A percentile compares a stretch with the other conserved stretches of the same genome.
Conservation (phyloP, 2,329 filamentous ascomycete genomes). For the Colletotrichum melonis region DNA sequence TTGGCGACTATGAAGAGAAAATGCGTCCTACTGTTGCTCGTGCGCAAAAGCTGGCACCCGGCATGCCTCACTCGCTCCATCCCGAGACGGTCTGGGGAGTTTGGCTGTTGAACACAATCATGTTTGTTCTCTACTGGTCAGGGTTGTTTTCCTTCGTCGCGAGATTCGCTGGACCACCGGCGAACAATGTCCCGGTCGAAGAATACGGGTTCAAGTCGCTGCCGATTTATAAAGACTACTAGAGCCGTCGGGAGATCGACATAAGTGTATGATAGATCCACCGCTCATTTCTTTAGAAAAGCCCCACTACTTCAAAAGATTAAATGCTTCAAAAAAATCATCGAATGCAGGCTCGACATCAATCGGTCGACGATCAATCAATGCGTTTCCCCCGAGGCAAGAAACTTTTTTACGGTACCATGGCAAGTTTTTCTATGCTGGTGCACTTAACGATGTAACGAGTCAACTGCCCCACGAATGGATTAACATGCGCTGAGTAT, state of each 20-base stretch:
- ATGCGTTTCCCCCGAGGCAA: no score
- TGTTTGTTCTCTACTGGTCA: conserved; percentile 18
- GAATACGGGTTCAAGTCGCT: conserved; percentile 6
- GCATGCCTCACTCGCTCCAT: conserved; percentile 41
- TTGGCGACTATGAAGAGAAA: conserved; percentile 52
- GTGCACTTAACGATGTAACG: fast-evolving
- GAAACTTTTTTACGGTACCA: no score
- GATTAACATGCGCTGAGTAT: no score
- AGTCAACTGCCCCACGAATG: no score
- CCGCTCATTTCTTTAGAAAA: background rate
- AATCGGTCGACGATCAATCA: background rate
- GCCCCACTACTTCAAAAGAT: background rate
- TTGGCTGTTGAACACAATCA: conserved; percentile 36
- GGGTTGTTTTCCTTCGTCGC: background rate
- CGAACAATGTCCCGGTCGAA: background rate
- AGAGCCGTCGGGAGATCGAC: background rate
- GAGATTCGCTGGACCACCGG: conserved; percentile 5
- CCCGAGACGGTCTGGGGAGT: conserved; percentile 43
- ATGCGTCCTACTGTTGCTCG: conserved; percentile 53
- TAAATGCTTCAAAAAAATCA: background rate
- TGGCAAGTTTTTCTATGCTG: no score
- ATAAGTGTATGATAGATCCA: background rate
- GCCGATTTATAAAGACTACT: background rate
- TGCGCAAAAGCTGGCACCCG: conserved; percentile 48
- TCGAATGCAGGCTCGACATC: background rate